Evolutionary conservation across 2,329 filamentous ascomycete genomes (phyloP).

Genomic region (Ceratocystis lukuohia): DNA sequence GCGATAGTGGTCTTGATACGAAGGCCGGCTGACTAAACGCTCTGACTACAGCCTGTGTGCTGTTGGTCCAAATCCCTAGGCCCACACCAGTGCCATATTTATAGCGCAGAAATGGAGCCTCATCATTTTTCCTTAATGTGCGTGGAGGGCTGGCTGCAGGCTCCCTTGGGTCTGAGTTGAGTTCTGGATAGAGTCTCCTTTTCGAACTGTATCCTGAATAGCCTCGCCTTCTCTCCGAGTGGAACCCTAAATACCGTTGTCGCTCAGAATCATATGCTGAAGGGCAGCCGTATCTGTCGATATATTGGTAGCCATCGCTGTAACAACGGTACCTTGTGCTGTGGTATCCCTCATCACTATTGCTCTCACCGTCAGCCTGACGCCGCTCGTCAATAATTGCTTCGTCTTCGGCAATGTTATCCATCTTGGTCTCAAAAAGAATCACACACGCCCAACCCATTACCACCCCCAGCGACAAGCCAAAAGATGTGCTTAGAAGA

Average conservation of each 20-base stretch:
- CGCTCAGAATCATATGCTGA: not conserved
- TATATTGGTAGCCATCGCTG: not conserved
- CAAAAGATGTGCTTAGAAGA: constrained; percentile 4
- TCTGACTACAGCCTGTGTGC: not conserved
- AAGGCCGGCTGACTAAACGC: not conserved
- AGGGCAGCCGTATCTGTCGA: not conserved
- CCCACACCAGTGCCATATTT: constrained; percentile 8
- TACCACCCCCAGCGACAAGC: not conserved
- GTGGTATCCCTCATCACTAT: not conserved
- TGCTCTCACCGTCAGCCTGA: not conserved
- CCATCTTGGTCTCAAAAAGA: not conserved
- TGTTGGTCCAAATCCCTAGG: constrained; percentile 7
- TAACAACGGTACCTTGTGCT: not conserved
- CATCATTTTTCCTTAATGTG: not conserved
- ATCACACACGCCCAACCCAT: not conserved
- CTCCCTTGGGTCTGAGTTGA: not conserved
- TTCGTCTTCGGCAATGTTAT: not conserved
- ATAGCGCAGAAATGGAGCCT: not conserved
- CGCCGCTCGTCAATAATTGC: not conserved
- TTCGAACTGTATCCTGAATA: not conserved
- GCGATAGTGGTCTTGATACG: not conserved
- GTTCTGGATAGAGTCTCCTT: not conserved
- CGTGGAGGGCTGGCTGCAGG: not conserved
- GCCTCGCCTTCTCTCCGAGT: not conserved
- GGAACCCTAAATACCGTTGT: not conserved